Conservation (phyloP, 345 rosid species). For the Isatis tinctoria region DNA sequence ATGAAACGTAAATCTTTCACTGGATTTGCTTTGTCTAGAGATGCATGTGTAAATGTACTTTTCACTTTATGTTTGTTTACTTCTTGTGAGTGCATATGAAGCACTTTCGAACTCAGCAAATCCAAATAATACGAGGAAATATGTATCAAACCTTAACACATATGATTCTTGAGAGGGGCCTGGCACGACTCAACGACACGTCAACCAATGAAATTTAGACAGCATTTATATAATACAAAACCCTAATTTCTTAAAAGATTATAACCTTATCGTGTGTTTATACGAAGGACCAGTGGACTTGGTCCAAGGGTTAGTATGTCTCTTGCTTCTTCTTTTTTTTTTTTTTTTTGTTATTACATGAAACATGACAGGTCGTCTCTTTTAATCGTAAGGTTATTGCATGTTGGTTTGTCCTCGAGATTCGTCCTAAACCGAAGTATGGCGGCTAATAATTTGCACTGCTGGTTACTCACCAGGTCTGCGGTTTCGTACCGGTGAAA, state of each 20-base stretch:
- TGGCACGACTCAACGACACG: constrained; percentile 16
- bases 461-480: constrained; percentile 25
- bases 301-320: constrained; percentile 27
- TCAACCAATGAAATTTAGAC: constrained; percentile 23
- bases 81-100: background rate
- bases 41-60: background rate
- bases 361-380: constrained; percentile 12
- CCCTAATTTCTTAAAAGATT: background rate
- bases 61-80: background rate
- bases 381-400: constrained; percentile 16
- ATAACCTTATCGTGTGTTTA: background rate
- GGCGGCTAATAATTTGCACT: constrained; percentile 18
- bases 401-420: constrained; percentile 6
- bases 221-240: background rate
- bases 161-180: background rate
- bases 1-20: background rate
- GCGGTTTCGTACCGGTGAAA: constrained; percentile 13
- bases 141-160: constrained; percentile 4
- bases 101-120: background rate
- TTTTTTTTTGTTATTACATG: background rate
- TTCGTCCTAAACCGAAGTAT: constrained; percentile 9
- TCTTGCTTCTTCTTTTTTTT: background rate
- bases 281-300: constrained; percentile 21
- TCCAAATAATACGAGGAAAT: constrained; percentile 9
- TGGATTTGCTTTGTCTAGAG: background rate